Percentiles rank a stretch among this genome's conserved stretches.
These are phyloP conservation scores for Nidularia pulvinata DNA, from an alignment of 768 basidiomycete species.

Conservation along the genomic window DNA sequence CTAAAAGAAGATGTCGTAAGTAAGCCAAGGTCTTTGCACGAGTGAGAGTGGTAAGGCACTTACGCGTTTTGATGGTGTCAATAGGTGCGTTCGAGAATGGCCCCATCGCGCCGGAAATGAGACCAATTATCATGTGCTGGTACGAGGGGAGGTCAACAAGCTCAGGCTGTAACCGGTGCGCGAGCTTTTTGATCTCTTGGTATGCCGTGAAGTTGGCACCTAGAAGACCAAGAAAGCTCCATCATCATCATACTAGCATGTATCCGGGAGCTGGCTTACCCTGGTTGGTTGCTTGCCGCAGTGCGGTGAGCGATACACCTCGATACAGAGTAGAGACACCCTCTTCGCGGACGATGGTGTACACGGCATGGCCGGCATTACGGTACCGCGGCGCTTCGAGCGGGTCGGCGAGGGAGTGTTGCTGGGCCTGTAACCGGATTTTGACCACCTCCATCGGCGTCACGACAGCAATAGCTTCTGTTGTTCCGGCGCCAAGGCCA, in stretches of 20 bases:
- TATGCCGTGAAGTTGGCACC: constrained; percentile 99
- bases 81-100: constrained; percentile 98
- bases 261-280: constrained; percentile 49
- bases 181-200: constrained; percentile 91
- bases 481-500: constrained; percentile 93
- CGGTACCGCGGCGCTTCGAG: constrained; percentile 92
- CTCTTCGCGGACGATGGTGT: constrained; percentile 93
- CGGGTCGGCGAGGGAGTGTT: constrained; percentile 96
- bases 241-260: constrained; percentile 1
- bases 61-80: constrained; percentile 94
- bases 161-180: constrained; percentile 78
- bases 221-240: constrained; percentile 8
- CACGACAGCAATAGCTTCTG: constrained; percentile 93
- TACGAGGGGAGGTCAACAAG: constrained; percentile 83
- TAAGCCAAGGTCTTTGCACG: background rate
- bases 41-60: constrained; percentile 20
- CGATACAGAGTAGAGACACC: constrained; percentile 85
- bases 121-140: constrained; percentile 94
- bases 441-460: constrained; percentile 99
- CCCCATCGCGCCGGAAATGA: constrained; percentile 97
- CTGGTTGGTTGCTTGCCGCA: constrained; percentile 98
- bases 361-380: constrained; percentile 96
- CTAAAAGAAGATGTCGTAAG: constrained; percentile 29
- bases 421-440: constrained; percentile 96
- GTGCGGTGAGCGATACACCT: constrained; percentile 90